Evolutionary conservation across 2,329 filamentous ascomycete species (phyloP).

Genomic region (Drechslera avenae): DNA sequence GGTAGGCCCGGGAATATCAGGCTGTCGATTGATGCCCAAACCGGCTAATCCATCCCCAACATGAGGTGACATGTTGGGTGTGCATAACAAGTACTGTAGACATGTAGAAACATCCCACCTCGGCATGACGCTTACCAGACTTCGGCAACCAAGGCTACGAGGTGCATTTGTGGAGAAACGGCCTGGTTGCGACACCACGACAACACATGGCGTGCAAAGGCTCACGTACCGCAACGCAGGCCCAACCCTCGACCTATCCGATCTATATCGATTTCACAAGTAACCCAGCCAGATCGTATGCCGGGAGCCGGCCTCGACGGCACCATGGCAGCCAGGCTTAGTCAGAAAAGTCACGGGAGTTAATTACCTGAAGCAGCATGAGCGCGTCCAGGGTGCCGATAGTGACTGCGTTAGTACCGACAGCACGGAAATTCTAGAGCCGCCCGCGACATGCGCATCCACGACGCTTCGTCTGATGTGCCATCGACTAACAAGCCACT

Average conservation of each 20-base stretch:
- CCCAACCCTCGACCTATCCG: background rate
- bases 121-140: background rate
- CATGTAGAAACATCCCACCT: background rate
- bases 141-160: background rate
- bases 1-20: no score
- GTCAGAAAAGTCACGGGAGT: conserved; percentile 3
- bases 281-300: background rate
- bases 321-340: background rate
- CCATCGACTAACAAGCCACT: conserved; percentile 11
- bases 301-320: conserved; percentile 1
- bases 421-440: conserved; percentile 22
- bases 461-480: conserved; percentile 11
- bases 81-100: background rate
- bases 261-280: background rate
- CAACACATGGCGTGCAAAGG: background rate
- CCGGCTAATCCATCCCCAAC: background rate
- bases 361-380: conserved; percentile 8
- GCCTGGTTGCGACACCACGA: background rate
- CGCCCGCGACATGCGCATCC: conserved; percentile 17
- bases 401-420: conserved; percentile 10
- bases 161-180: background rate
- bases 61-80: background rate
- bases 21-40: background rate
- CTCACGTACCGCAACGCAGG: background rate
- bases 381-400: conserved; percentile 11